Percentiles rank a stretch among this genome's conserved stretches.
Conservation (phyloP, 2,329 filamentous ascomycete species). For the Colletotrichum theobromicola region DNA sequence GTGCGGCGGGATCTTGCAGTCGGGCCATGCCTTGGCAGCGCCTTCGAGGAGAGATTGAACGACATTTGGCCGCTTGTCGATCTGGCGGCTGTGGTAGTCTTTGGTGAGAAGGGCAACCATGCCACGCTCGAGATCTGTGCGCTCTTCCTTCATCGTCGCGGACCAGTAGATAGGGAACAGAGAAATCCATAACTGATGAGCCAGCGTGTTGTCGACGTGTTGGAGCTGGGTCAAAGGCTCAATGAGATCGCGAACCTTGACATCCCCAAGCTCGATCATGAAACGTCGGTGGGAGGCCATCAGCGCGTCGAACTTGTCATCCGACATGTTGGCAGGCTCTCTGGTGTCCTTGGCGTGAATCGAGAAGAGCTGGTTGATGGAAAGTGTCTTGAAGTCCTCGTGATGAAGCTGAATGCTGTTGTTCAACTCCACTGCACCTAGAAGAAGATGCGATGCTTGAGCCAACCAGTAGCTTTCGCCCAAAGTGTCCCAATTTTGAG, state of each 20-base stretch:
- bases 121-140: constrained; percentile 86
- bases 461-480: constrained; percentile 96
- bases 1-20: constrained; percentile 92
- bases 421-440: constrained; percentile 89
- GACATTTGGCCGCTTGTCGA: constrained; percentile 95
- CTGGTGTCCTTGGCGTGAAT: constrained; percentile 74
- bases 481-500: constrained; percentile 97
- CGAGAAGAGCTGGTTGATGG: constrained; percentile 75
- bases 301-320: constrained; percentile 82
- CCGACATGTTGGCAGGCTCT: constrained; percentile 72
- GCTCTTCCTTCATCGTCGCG: constrained; percentile 83
- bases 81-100: constrained; percentile 92
- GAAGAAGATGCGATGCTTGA: constrained; percentile 90
- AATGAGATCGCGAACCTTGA: constrained; percentile 86
- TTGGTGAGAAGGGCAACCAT: constrained; percentile 91
- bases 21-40: constrained; percentile 80
- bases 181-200: constrained; percentile 88
- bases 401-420: constrained; percentile 77
- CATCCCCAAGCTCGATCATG: constrained; percentile 79
- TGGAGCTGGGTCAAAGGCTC: constrained; percentile 92
- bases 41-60: constrained; percentile 91
- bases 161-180: constrained; percentile 96
- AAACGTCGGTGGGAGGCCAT: constrained; percentile 84
- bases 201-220: constrained; percentile 81
- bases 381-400: constrained; percentile 83